A percentile compares a stretch with the other conserved stretches of the same genome.
These are phyloP conservation scores for Termitomyces sp. DNA, from an alignment of 768 basidiomycete species.

Conservation along the genomic window DNA sequence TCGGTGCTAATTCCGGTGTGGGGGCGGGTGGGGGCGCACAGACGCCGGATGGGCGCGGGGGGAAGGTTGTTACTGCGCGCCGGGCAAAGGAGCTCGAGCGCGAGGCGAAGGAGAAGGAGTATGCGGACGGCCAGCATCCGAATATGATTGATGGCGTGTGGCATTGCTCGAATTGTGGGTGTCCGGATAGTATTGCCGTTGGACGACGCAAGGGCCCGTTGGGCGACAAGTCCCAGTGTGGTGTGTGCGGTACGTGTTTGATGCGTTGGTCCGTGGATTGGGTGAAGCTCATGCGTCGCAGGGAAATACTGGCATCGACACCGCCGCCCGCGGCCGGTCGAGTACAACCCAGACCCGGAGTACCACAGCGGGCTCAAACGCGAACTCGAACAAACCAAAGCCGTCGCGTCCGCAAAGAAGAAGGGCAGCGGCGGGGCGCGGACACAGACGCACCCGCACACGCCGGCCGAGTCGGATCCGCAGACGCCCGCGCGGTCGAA, in stretches of 20 bases:
- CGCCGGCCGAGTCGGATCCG: constrained; percentile 40
- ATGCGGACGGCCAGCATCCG: constrained; percentile 75
- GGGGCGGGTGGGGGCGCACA: background rate
- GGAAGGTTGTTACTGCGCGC: constrained; percentile 49
- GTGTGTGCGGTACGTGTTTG: constrained; percentile 74
- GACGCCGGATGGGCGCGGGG: constrained; percentile 41
- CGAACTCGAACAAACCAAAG: constrained; percentile 52
- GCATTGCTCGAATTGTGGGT: constrained; percentile 95
- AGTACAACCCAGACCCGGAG: constrained; percentile 72
- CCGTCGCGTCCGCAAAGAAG: constrained; percentile 42
- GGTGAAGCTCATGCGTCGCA: constrained; percentile 20
- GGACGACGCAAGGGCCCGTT: constrained; percentile 86
- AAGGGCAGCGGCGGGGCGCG: constrained; percentile 31
- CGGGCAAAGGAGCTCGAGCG: constrained; percentile 69
- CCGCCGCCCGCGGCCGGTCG: constrained; percentile 71
- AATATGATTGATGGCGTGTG: constrained; percentile 82
- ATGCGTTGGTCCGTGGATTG: background rate
- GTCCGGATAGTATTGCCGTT: constrained; percentile 80
- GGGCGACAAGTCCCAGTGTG: constrained; percentile 88
- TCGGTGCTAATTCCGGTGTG: too few relatives aligned
- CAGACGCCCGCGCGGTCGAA: constrained; percentile 45
- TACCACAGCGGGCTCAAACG: constrained; percentile 54
- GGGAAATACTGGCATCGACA: constrained; percentile 91
- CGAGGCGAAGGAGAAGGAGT: constrained; percentile 81
- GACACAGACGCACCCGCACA: constrained; percentile 24